Conservation (phyloP, 208 protist species). For the Trypanosoma conorhini region DNA sequence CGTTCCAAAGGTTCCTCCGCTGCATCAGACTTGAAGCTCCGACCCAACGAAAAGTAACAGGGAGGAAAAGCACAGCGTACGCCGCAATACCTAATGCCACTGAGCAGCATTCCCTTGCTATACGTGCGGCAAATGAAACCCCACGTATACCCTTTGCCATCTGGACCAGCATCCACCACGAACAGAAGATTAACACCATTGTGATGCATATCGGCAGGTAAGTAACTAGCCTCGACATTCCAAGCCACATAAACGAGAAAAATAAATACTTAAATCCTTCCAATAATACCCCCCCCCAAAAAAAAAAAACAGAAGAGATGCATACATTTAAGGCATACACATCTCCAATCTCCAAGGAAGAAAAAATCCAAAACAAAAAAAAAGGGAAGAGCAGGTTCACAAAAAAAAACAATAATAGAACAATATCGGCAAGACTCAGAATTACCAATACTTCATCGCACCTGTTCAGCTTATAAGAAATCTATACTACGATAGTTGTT, state of each 20-base stretch:
- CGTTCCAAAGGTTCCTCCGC: neutral
- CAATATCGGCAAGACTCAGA: neutral
- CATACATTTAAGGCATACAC: neutral
- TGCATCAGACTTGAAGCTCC: neutral
- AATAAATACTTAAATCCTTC: neutral
- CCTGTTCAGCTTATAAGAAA: neutral
- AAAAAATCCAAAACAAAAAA: neutral
- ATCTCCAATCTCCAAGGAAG: neutral
- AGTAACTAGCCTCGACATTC: neutral
- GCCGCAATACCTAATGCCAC: slow-evolving; percentile 17
- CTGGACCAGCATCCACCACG: slow-evolving; percentile 18
- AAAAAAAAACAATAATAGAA: neutral
- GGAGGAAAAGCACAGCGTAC: slow-evolving; percentile 10
- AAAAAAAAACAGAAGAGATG: neutral
- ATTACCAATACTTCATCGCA: neutral
- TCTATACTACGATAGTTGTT: neutral
- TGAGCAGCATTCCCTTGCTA: slow-evolving; percentile 6
- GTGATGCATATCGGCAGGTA: neutral
- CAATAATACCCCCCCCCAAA: neutral
- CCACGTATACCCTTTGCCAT: slow-evolving; percentile 4
- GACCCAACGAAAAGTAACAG: neutral
- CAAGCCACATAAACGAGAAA: neutral
- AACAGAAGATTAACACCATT: slow-evolving; percentile 6
- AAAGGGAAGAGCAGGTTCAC: too few species aligned
- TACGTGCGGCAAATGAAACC: neutral